A percentile compares a stretch with the other conserved stretches of the same genome.
These are phyloP conservation scores for Marasmius oreades DNA, from an alignment of 1,284 basidiomycete genomes.

Conservation along the genomic window DNA sequence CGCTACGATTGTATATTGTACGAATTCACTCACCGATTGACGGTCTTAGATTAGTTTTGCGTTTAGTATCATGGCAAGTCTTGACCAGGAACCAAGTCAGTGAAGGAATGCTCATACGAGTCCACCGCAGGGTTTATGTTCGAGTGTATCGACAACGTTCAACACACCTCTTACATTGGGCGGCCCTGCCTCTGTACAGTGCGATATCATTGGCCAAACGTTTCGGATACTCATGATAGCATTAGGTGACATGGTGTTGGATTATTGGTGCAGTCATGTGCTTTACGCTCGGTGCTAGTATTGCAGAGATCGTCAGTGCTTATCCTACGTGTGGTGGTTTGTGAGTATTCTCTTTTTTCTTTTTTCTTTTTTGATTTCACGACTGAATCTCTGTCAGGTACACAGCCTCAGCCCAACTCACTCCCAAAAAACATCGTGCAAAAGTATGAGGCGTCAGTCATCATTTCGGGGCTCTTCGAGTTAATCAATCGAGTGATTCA, in stretches of 20 bases:
- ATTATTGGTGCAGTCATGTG: slow-evolving; percentile 74
- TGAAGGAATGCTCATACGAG: not conserved
- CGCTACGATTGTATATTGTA: too few species aligned
- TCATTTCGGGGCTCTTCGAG: slow-evolving; percentile 10
- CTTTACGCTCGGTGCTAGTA: slow-evolving; percentile 72
- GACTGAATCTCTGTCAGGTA: slow-evolving; percentile 37
- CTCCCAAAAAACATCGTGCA: slow-evolving; percentile 65
- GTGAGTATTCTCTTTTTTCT: slow-evolving; percentile 36
- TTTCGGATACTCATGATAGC: slow-evolving; percentile 3
- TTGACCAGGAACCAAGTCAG: not conserved
- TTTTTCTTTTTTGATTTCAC: slow-evolving; percentile 5
- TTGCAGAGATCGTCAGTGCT: slow-evolving; percentile 76
- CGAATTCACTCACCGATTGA: not conserved
- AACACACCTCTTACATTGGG: slow-evolving; percentile 75
- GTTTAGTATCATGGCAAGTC: slow-evolving; percentile 68
- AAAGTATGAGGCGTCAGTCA: slow-evolving; percentile 33
- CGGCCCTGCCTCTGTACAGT: slow-evolving; percentile 72
- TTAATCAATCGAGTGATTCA: not conserved
- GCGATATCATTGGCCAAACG: not conserved
- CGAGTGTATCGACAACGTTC: slow-evolving; percentile 79
- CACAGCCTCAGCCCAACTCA: slow-evolving; percentile 74
- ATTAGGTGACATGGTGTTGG: slow-evolving; percentile 77
- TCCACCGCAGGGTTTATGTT: slow-evolving; percentile 59
- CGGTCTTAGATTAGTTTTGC: slow-evolving; percentile 64
- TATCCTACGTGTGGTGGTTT: slow-evolving; percentile 84